Percentiles rank a stretch among this genome's conserved stretches.
Conservation (phyloP, 129 eudicot species). For the Logfia minima region DNA sequence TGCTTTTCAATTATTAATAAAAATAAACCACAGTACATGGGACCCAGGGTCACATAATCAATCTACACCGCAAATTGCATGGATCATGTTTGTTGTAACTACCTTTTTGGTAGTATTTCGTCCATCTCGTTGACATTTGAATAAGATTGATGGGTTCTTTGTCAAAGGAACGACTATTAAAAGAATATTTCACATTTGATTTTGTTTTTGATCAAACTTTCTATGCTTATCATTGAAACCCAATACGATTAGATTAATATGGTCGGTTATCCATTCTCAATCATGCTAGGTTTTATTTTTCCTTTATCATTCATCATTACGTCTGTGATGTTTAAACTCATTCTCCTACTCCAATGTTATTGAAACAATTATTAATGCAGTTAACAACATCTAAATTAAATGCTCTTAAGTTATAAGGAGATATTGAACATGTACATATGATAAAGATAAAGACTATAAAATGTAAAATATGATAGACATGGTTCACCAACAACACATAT, state of each 20-base stretch:
- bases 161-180: not conserved
- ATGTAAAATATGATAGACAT: too few relatives aligned
- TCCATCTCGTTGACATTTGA: conserved; percentile 20
- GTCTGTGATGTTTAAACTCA: too few relatives aligned
- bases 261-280: not conserved
- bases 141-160: conserved; percentile 15
- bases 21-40: conserved; percentile 32
- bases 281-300: not conserved
- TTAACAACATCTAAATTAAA: too few relatives aligned
- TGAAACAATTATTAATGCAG: too few relatives aligned
- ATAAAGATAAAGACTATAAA: too few relatives aligned
- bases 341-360: too few relatives aligned
- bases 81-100: not conserved
- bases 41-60: conserved; percentile 21
- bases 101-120: conserved; percentile 13
- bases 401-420: too few relatives aligned
- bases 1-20: conserved; percentile 16
- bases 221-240: not conserved
- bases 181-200: not conserved
- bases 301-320: too few relatives aligned
- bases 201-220: not conserved
- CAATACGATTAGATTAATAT: not conserved
- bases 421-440: too few relatives aligned
- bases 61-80: conserved; percentile 18
- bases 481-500: too few relatives aligned